Conservation (phyloP, 345 rosid genomes). For the Gossypium thurberi region DNA sequence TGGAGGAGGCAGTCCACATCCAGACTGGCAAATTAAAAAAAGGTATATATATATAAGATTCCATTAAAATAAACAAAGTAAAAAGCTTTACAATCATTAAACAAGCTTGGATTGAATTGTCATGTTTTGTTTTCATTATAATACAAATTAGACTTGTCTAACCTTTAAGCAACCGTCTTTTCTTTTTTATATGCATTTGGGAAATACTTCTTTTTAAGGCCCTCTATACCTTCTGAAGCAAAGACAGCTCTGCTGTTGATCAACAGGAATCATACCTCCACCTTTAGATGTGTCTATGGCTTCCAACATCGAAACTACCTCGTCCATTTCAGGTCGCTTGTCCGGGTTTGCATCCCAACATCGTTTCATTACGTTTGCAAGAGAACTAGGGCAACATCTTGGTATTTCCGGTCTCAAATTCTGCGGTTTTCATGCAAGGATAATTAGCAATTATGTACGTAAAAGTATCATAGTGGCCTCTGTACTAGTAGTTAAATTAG, state of each 20-base stretch:
- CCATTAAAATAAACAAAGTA: constrained; percentile 7
- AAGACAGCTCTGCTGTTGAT: constrained; percentile 78
- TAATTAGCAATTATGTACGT: background rate
- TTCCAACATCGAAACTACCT: constrained; percentile 86
- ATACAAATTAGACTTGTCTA: constrained; percentile 8
- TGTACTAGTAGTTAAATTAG: too few relatives aligned
- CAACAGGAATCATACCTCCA: constrained; percentile 92
- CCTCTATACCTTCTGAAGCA: constrained; percentile 86
- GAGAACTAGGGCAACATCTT: constrained; percentile 87
- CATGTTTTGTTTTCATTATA: constrained; percentile 4
- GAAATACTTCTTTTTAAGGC: constrained; percentile 43
- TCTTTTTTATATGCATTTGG: constrained; percentile 3
- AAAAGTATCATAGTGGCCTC: background rate
- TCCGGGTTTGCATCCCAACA: constrained; percentile 98
- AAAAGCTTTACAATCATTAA: constrained; percentile 29
- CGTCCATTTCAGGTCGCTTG: constrained; percentile 96
- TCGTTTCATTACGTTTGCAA: constrained; percentile 85
- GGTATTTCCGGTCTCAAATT: constrained; percentile 97
- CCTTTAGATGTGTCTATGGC: constrained; percentile 83
- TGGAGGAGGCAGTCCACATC: constrained; percentile 8
- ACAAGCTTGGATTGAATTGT: background rate
- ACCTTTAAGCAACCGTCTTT: background rate
- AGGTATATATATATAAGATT: constrained; percentile 1
- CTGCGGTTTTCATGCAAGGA: constrained; percentile 29
- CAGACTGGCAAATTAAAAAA: constrained; percentile 13